Percentiles rank a stretch among this genome's conserved stretches.
phyloP scores from a whole-genome alignment of 2,329 filamentous ascomycete genomes.

The Triangularia verruculosa region DNA sequence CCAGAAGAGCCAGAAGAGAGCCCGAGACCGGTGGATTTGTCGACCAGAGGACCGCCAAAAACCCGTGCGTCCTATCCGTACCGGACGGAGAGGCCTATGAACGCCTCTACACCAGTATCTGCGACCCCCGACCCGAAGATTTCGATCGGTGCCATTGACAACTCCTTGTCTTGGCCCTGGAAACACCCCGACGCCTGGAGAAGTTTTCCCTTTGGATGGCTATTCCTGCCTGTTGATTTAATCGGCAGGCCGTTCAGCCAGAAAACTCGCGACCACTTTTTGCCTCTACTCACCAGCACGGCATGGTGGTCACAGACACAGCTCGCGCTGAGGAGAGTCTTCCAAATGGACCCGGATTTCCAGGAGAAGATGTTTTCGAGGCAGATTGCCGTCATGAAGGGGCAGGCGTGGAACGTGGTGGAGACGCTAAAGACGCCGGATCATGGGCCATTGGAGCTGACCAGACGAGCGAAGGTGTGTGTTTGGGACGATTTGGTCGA shows the following conservation, averaged over 20 bases:
- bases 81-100: constrained; percentile 78
- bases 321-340: constrained; percentile 77
- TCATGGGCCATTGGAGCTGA: constrained; percentile 90
- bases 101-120: constrained; percentile 55
- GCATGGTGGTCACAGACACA: constrained; percentile 97
- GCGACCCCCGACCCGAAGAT: constrained; percentile 56
- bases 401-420: constrained; percentile 98
- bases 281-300: constrained; percentile 91
- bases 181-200: constrained; percentile 91
- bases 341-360: constrained; percentile 91
- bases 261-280: constrained; percentile 87
- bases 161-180: constrained; percentile 98
- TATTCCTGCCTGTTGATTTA: constrained; percentile 92
- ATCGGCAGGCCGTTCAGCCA: constrained; percentile 96
- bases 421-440: constrained; percentile 92
- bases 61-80: constrained; percentile 62
- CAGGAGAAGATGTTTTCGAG: constrained; percentile 99
- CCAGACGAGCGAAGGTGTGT: constrained; percentile 83
- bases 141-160: constrained; percentile 89
- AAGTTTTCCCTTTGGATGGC: constrained; percentile 96
- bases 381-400: constrained; percentile 98
- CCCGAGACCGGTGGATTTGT: constrained; percentile 60
- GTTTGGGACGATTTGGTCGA: constrained; percentile 99
- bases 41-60: constrained; percentile 40
- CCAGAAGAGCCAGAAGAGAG: constrained; percentile 47